Evolutionary conservation across 1,139 yeast species (phyloP), one percentile per base, ranked within the genome.

Genomic region (Ashbya aceris): DNA sequence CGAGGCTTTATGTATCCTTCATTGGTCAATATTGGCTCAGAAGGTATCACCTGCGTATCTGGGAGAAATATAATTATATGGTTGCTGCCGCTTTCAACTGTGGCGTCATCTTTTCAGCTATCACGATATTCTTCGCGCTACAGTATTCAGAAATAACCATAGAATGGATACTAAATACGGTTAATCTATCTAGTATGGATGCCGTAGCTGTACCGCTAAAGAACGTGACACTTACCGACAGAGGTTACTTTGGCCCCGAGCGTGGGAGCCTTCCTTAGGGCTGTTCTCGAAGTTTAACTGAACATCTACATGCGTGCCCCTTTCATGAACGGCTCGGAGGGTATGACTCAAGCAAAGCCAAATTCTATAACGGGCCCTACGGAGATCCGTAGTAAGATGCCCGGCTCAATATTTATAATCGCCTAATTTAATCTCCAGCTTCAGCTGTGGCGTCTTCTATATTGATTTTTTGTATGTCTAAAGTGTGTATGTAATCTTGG

Each of bases 41-140:
- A 50, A 68, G 63, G 49, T 67, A 73, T 47, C 74, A 71, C 52
- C 51, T 66, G 14, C 61, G 68, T 20, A 74, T 83, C 79, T 78
- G 82, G 79, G 78, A 74, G 46, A 76, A 74, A 58, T 80, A 78
- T 61, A 77, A 75, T 53, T 80, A 79, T 55, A 70, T 80, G 8
- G 61, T 79, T 30, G 68, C 79, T 12, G 69, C 76, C 45, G 83
- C 76, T 2, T 58, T 78, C 36, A 64, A 71, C 7, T 77, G 83
- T 2, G 84, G 83, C 14, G 71, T 76, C 30, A 83, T 83, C 0
- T 70, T 76, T 44, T 63, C 75, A 48, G 74, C 79, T 0, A 59
- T 77, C 30, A 57, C 77, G 40, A 74, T 77, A 33, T 69, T 77
- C 60, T 74, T 78, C 52, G 66, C 77, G 1, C 75, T 76, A 1